Evolutionary conservation across 352 stramenopile genomes (phyloP).

Genomic region (Globisporangium spinosum): DNA sequence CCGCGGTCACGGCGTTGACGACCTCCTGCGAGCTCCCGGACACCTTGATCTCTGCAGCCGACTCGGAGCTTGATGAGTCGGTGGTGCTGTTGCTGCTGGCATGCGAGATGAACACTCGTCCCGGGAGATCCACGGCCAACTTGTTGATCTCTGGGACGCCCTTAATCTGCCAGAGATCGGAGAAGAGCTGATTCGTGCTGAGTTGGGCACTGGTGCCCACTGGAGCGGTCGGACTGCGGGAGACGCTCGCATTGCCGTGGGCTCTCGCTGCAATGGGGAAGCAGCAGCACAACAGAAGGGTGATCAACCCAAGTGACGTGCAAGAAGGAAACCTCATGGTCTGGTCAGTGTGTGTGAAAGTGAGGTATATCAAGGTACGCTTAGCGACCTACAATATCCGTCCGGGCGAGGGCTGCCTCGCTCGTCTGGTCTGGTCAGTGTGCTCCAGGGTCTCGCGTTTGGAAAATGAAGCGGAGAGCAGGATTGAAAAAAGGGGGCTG

Average conservation of each 20-base stretch:
- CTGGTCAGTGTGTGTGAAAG: background rate
- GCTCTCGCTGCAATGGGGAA: background rate
- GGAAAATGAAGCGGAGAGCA: background rate
- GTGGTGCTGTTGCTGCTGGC: background rate
- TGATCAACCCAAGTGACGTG: background rate
- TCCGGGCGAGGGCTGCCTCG: too few relatives aligned
- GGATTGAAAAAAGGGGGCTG: background rate
- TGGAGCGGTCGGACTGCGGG: background rate
- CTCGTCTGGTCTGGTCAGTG: background rate
- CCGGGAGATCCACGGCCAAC: slow-evolving; percentile 1
- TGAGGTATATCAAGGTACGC: too few relatives aligned
- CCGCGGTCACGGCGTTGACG: background rate
- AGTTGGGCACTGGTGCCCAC: background rate
- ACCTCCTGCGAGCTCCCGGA: slow-evolving; percentile 8
- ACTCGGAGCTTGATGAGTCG: background rate
- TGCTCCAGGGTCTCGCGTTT: background rate
- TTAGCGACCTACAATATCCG: too few relatives aligned
- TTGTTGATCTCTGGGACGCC: background rate
- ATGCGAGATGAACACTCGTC: slow-evolving; percentile 8
- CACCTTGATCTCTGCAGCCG: slow-evolving; percentile 1
- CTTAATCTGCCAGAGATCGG: slow-evolving; percentile 2
- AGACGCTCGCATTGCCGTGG: background rate
- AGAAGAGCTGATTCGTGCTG: background rate
- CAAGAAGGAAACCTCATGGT: background rate
- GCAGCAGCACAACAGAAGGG: background rate